These are phyloP conservation scores for Aspergillus diversus DNA, from an alignment of 495 filamentous ascomycete species.

Conservation along the genomic window DNA sequence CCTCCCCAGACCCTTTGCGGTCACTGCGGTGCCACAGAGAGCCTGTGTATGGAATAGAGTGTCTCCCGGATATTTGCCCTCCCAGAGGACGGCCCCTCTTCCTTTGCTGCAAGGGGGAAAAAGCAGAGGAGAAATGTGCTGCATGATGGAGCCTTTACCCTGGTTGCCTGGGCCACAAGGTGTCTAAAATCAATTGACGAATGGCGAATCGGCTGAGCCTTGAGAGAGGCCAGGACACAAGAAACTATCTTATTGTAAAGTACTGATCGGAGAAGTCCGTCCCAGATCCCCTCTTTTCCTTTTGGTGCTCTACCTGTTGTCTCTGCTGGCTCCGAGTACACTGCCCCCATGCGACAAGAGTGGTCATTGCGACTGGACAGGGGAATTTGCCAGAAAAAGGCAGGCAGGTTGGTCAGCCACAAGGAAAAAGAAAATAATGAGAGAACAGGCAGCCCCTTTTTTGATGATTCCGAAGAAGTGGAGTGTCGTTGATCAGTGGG, in stretches of 20 bases:
- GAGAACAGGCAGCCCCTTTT: slow-evolving; percentile 5
- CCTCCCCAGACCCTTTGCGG: neutral
- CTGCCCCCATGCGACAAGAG: neutral
- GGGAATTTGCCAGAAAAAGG: neutral
- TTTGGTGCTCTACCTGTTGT: too few relatives aligned
- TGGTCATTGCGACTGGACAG: neutral
- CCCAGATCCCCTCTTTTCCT: too few relatives aligned
- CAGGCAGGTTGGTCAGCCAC: neutral
- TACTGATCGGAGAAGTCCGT: too few relatives aligned
- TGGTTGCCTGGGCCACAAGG: neutral
- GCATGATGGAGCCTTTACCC: neutral
- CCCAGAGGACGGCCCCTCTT: neutral
- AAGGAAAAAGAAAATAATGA: neutral
- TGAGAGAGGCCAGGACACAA: too few relatives aligned
- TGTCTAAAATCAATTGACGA: neutral
- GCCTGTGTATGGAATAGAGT: too few relatives aligned
- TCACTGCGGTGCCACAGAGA: too few relatives aligned
- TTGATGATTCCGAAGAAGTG: slow-evolving; percentile 11
- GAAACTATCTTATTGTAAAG: too few relatives aligned
- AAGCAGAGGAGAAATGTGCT: neutral
- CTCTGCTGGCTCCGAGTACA: too few relatives aligned
- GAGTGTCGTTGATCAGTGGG: slow-evolving; percentile 21
- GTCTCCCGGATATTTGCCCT: neutral
- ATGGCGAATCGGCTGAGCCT: neutral
- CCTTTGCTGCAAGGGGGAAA: slow-evolving; percentile 8